Percentiles rank a stretch among this genome's conserved stretches.
Conservation (phyloP, 2,329 filamentous ascomycete species). For the Fusarium mangiferae region DNA sequence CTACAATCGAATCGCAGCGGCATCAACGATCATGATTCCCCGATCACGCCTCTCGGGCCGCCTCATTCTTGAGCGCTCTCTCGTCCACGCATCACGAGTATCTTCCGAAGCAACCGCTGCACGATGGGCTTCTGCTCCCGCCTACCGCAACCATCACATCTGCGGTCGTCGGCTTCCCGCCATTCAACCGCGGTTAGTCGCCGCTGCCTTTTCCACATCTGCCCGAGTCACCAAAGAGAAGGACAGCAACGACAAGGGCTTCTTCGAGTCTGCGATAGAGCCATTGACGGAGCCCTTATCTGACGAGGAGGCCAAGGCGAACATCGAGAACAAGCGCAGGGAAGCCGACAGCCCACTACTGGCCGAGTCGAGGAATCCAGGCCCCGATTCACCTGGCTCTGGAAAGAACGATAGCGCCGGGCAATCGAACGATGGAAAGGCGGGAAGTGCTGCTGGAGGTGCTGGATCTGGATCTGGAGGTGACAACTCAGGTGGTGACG, state of each 20-base stretch:
- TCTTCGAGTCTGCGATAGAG: slow-evolving; percentile 61
- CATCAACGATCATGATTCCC: slow-evolving; percentile 51
- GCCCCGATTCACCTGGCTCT: slow-evolving; percentile 56
- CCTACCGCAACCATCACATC: slow-evolving; percentile 45
- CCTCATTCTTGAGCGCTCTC: slow-evolving; percentile 51
- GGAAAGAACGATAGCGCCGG: slow-evolving; percentile 55
- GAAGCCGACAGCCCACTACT: slow-evolving; percentile 58
- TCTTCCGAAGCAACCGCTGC: slow-evolving; percentile 39
- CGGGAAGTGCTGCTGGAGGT: slow-evolving; percentile 66
- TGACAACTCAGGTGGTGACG: slow-evolving; percentile 67
- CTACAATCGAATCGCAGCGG: slow-evolving; percentile 7
- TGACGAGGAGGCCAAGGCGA: slow-evolving; percentile 64
- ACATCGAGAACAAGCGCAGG: slow-evolving; percentile 58
- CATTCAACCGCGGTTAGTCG: slow-evolving; percentile 42
- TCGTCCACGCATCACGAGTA: slow-evolving; percentile 41
- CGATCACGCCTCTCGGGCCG: slow-evolving; percentile 54
- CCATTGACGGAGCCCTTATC: slow-evolving; percentile 58
- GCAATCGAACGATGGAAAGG: slow-evolving; percentile 63
- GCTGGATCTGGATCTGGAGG: slow-evolving; percentile 60
- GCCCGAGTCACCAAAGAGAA: slow-evolving; percentile 50
- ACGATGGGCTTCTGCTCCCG: slow-evolving; percentile 44
- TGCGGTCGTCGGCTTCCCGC: slow-evolving; percentile 48
- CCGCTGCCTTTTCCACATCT: slow-evolving; percentile 52
- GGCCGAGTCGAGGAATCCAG: slow-evolving; percentile 57
- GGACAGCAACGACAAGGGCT: slow-evolving; percentile 55